Conservation (phyloP, 495 filamentous ascomycete species). For the Aspergillus bridgeri region DNA sequence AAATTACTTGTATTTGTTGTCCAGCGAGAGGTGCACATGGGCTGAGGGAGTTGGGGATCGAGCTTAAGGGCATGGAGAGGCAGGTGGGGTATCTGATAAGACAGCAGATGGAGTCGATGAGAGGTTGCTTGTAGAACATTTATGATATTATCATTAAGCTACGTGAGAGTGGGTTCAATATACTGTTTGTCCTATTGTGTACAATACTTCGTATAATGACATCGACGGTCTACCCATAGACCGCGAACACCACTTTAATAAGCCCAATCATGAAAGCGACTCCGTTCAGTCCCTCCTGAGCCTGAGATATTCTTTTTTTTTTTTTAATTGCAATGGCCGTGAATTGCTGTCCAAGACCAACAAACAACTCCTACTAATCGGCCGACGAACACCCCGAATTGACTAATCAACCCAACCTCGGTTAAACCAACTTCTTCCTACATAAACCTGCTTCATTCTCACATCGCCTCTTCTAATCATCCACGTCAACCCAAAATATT, state of each 20-base stretch:
- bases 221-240: too few species aligned
- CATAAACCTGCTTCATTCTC: background rate
- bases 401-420: conserved; percentile 3
- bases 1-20: conserved; percentile 21
- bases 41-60: conserved; percentile 27
- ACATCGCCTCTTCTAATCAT: background rate
- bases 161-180: too few species aligned
- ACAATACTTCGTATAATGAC: too few species aligned
- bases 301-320: too few species aligned
- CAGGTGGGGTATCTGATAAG: conserved; percentile 29
- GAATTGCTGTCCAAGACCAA: too few species aligned
- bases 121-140: too few species aligned
- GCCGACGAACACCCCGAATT: background rate
- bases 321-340: too few species aligned
- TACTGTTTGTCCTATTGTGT: too few species aligned
- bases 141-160: too few species aligned
- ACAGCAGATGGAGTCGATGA: conserved; percentile 24
- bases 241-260: too few species aligned
- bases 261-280: too few species aligned
- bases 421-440: background rate
- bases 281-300: too few species aligned
- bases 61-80: conserved; percentile 21
- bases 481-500: background rate
- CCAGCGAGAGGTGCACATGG: conserved; percentile 19
- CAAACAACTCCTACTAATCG: background rate